Conservation (phyloP, 371 early-diverging fungal species). For the Mucor indicus region DNA sequence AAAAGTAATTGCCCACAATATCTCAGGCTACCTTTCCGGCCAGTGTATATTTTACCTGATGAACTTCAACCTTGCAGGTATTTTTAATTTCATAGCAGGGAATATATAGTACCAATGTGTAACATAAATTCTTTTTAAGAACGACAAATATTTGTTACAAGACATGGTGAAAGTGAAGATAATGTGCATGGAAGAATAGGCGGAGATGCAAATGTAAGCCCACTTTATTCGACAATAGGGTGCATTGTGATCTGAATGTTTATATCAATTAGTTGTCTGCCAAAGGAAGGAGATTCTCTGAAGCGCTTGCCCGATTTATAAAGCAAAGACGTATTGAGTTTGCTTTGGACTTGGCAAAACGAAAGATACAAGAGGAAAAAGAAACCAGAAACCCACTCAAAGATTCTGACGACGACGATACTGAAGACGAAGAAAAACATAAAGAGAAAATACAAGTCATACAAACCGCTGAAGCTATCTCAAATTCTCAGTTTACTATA, state of each 20-base stretch:
- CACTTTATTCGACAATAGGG: too few species aligned
- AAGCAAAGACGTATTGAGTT: constrained; percentile 38
- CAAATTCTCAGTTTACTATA: constrained; percentile 51
- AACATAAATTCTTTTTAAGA: too few species aligned
- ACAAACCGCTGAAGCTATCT: constrained; percentile 27
- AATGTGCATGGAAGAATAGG: constrained; percentile 57
- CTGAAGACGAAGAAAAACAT: not conserved
- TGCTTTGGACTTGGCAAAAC: constrained; percentile 30
- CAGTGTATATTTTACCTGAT: constrained; percentile 88
- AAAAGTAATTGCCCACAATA: constrained; percentile 79
- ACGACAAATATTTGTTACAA: constrained; percentile 76
- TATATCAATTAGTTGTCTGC: constrained; percentile 62
- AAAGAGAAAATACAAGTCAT: constrained; percentile 12
- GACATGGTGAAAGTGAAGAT: constrained; percentile 77
- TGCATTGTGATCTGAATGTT: too few species aligned
- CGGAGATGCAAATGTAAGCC: constrained; percentile 80
- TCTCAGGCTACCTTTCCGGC: constrained; percentile 75
- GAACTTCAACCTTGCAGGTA: constrained; percentile 67
- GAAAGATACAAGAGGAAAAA: constrained; percentile 28
- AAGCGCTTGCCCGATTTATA: constrained; percentile 67
- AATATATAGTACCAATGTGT: too few species aligned
- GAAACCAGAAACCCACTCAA: constrained; percentile 25
- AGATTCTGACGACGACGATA: constrained; percentile 25
- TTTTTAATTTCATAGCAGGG: not conserved
- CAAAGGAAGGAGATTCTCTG: constrained; percentile 60